These are phyloP conservation scores for Corymbia citriodora DNA, from an alignment of 441 rosid genomes.

Conservation along the genomic window DNA sequence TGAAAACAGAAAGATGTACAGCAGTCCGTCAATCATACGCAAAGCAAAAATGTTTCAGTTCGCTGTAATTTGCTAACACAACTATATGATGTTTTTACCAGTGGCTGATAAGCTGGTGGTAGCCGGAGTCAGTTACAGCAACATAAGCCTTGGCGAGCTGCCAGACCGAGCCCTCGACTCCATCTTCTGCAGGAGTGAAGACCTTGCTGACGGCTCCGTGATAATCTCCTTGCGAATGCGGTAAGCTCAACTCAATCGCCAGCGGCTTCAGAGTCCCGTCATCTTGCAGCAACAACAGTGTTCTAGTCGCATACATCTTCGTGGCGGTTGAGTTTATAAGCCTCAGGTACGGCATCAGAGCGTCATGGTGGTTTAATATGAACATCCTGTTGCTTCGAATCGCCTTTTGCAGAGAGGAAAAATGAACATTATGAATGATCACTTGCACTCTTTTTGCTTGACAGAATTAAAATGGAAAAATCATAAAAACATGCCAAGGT, in stretches of 20 bases:
- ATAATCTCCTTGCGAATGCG: constrained; percentile 49
- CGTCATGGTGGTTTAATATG: constrained; percentile 80
- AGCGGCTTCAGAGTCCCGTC: constrained; percentile 70
- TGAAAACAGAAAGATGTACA: neutral
- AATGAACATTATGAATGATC: neutral
- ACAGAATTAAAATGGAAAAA: neutral
- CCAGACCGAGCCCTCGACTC: constrained; percentile 62
- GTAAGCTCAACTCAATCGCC: constrained; percentile 84
- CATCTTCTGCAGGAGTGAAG: constrained; percentile 59
- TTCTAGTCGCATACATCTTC: constrained; percentile 76
- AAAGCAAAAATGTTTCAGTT: neutral
- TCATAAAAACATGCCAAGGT: neutral
- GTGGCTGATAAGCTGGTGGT: constrained; percentile 85
- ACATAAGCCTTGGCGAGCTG: constrained; percentile 91
- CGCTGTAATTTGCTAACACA: neutral
- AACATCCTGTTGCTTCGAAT: constrained; percentile 37
- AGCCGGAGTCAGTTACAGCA: constrained; percentile 71
- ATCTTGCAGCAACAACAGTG: constrained; percentile 59
- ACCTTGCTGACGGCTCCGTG: constrained; percentile 63
- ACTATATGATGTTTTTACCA: constrained; percentile 36
- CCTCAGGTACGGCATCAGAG: constrained; percentile 62
- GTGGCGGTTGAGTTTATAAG: constrained; percentile 64
- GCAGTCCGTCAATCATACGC: neutral
- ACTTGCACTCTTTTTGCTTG: neutral
- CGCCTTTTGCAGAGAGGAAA: neutral